Evolutionary conservation across 2,329 filamentous ascomycete genomes (phyloP).

Genomic region (Apiospora kogelbergensis): DNA sequence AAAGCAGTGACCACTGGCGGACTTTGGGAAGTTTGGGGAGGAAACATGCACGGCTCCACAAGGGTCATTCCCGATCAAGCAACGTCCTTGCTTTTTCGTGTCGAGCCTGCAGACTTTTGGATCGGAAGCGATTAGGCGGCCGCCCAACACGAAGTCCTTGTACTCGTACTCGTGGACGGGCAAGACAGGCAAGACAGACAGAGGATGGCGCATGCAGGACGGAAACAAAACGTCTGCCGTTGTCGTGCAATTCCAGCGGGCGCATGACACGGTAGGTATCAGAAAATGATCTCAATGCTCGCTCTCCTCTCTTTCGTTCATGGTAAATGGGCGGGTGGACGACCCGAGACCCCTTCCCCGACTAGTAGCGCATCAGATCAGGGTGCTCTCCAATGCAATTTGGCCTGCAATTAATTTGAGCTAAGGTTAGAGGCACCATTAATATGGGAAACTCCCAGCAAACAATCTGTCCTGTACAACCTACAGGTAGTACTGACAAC

Average conservation of each 20-base stretch:
- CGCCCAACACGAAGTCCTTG: constrained; percentile 1
- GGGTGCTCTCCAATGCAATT: constrained; percentile 5
- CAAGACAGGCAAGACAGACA: too few species aligned
- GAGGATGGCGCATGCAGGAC: neutral
- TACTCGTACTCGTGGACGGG: too few species aligned
- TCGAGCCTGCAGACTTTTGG: neutral
- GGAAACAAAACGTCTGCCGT: neutral
- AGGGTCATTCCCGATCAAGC: neutral
- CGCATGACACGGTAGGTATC: constrained; percentile 5
- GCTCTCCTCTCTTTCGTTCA: neutral
- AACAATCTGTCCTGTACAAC: neutral
- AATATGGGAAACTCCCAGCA: neutral
- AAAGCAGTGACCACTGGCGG: neutral
- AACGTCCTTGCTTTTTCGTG: constrained; percentile 4
- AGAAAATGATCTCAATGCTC: constrained; percentile 2
- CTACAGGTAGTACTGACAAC: neutral
- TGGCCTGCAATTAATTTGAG: constrained; percentile 4
- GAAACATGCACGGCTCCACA: neutral
- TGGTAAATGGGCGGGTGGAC: neutral
- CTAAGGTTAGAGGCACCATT: constrained; percentile 4
- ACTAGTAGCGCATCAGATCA: constrained; percentile 8
- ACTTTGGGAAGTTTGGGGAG: constrained; percentile 4
- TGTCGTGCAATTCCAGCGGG: neutral
- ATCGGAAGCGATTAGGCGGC: neutral
- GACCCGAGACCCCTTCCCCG: constrained; percentile 5